These are phyloP conservation scores for Alloteropsis angusta DNA, from an alignment of 202 grass and related monocot genomes.

Conservation along the genomic window DNA sequence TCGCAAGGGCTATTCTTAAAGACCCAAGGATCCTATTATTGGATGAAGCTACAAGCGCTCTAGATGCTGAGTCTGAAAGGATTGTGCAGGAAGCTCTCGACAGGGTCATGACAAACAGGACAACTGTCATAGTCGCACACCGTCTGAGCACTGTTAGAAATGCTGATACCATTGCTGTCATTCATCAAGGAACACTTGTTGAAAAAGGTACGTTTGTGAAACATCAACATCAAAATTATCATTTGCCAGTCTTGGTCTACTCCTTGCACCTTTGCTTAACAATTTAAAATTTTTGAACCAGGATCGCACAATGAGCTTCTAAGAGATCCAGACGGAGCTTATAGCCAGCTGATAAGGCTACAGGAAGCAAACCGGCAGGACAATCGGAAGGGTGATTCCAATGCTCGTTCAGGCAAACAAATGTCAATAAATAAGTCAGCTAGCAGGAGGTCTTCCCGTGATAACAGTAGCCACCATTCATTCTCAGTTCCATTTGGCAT, in stretches of 20 bases:
- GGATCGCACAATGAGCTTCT: slow-evolving; percentile 67
- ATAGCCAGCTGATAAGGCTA: slow-evolving; percentile 68
- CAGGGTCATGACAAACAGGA: slow-evolving; percentile 73
- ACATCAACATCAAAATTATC: neutral
- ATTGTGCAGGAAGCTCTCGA: slow-evolving; percentile 87
- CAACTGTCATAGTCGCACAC: slow-evolving; percentile 78
- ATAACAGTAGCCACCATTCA: slow-evolving; percentile 61
- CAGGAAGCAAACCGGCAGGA: slow-evolving; percentile 60
- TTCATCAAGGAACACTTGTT: slow-evolving; percentile 69
- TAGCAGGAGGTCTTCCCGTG: slow-evolving; percentile 48
- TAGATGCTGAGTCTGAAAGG: slow-evolving; percentile 73
- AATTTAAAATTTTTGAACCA: slow-evolving; percentile 28
- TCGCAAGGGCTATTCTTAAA: slow-evolving; percentile 88
- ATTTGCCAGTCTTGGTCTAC: neutral
- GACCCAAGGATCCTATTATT: slow-evolving; percentile 80
- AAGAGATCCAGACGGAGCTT: slow-evolving; percentile 69
- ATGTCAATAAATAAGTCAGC: slow-evolving; percentile 40
- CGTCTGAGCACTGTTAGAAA: slow-evolving; percentile 80
- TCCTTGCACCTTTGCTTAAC: slow-evolving; percentile 6
- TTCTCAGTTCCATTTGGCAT: slow-evolving; percentile 66
- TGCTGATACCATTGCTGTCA: slow-evolving; percentile 68
- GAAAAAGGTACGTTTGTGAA: slow-evolving; percentile 57
- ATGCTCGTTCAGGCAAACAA: slow-evolving; percentile 49
- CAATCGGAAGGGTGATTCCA: slow-evolving; percentile 33
- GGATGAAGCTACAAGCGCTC: slow-evolving; percentile 85